phyloP scores from a whole-genome alignment of 257 asterid genomes.

The Solanum infundibuliforme region DNA sequence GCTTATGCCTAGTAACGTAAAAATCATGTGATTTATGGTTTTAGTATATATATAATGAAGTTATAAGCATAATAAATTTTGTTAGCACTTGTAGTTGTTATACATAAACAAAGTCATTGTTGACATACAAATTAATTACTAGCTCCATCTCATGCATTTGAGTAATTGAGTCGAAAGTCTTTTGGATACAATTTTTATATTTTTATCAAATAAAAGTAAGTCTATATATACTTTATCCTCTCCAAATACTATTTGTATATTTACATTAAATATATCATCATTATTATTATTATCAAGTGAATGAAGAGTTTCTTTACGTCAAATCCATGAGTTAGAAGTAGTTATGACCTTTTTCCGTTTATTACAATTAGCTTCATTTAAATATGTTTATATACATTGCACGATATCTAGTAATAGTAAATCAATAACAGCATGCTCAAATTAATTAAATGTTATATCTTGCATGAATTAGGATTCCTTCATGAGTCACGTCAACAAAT shows the following conservation, averaged over 20 bases:
- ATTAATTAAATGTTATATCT: neutral
- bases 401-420: neutral
- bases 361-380: neutral
- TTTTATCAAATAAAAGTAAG: neutral
- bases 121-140: neutral
- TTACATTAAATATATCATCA: neutral
- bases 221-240: neutral
- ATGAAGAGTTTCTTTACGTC: neutral
- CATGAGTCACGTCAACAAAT: neutral
- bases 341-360: neutral
- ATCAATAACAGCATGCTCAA: neutral
- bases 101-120: neutral
- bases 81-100: neutral
- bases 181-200: fast-evolving
- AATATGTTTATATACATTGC: neutral
- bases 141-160: neutral
- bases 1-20: no score
- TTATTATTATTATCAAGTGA: no score
- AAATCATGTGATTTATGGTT: no score
- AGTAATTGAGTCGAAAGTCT: neutral
- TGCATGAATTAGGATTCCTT: neutral
- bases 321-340: neutral
- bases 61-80: no score
- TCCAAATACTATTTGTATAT: neutral
- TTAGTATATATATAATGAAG: no score